Evolutionary conservation across 108 stramenopile genomes (phyloP).

Genomic region (Thalassiosira profunda): DNA sequence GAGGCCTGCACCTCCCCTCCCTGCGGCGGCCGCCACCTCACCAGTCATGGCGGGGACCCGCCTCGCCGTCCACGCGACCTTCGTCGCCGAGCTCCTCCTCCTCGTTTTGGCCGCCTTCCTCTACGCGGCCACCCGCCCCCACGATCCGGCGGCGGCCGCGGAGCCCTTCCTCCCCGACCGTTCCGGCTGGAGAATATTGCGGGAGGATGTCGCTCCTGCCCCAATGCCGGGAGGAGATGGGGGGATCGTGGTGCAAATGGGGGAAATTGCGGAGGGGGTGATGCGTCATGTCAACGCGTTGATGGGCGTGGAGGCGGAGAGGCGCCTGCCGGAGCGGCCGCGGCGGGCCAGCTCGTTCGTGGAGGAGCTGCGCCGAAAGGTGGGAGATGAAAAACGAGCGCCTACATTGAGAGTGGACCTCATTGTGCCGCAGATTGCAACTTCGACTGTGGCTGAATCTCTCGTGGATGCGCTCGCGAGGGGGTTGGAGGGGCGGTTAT

Average conservation of each 20-base stretch:
- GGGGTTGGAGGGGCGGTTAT: background rate
- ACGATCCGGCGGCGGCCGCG: slow-evolving; percentile 7
- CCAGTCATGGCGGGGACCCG: slow-evolving; percentile 48
- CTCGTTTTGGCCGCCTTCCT: slow-evolving; percentile 28
- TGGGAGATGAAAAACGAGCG: background rate
- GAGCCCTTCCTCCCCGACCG: slow-evolving; percentile 45
- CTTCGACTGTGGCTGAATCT: background rate
- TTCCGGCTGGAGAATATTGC: slow-evolving; percentile 37
- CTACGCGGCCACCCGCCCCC: slow-evolving; percentile 21
- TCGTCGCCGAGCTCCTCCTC: slow-evolving; percentile 27
- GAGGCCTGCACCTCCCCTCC: too few species aligned
- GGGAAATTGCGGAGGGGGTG: background rate
- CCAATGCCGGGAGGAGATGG: background rate
- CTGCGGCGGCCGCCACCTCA: too few species aligned
- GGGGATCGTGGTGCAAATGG: background rate
- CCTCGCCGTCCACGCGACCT: slow-evolving; percentile 39
- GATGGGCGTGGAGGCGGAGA: background rate
- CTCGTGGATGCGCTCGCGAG: slow-evolving; percentile 6
- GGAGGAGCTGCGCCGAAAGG: slow-evolving; percentile 26
- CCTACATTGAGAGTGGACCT: slow-evolving; percentile 24
- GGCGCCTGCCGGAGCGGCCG: background rate
- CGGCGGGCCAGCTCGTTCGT: slow-evolving; percentile 16
- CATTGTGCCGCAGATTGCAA: slow-evolving; percentile 2
- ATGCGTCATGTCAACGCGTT: slow-evolving; percentile 3
- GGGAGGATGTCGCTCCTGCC: slow-evolving; percentile 25